Evolutionary conservation across 139 green algal species (phyloP), one percentile per base, ranked within the genome.

Genomic region (Chlamydomonas applanata): DNA sequence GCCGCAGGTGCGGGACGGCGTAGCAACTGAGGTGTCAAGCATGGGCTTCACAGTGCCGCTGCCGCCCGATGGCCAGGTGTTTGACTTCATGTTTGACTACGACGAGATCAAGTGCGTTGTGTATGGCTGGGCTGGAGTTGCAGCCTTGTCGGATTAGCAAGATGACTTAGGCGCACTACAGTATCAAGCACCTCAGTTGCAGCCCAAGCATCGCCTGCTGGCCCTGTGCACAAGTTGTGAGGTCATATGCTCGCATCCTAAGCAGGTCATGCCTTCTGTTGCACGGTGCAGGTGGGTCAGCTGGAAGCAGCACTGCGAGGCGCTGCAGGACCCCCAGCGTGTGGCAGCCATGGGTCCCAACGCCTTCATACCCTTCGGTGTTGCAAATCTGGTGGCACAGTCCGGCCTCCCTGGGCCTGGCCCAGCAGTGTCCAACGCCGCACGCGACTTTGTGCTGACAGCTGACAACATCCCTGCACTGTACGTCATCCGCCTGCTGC

Each of bases 61-160:
- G 54, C 78, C 78, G 20, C 72, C 78, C 27, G 78, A 84, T 19
- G 78, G 78, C 36, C 73, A 66, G 36, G 78, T 84, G 0, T 84
- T 69, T 34, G 78, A 84, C 66, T 79, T 71, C 68, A 79, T 84
- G 78, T 84, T 84, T 44, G 73, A 84, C 73, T 79, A 77, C 32
- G 46, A 67, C 0, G 4, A 72, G 24, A 36, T 78, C 29, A 72
- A 69, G 77, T 83, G 61, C 25, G 75, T 46, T 1, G 4, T 53
- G 0, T 19, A 20, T 22, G 32, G 7, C n/a, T 62, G 25, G 53
- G 34, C 30, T 49, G 40, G 40, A 11, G 40, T 49, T 49, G 40
- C 11, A 11, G n/a, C n/a, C n/a, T n/a, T n/a, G n/a, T n/a, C n/a
- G n/a, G n/a, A n/a, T n/a, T n/a, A n/a, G n/a, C n/a, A n/a, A n/a